These are phyloP conservation scores for Rubroshorea leprosula DNA, from an alignment of 345 rosid genomes.

Conservation along the genomic window DNA sequence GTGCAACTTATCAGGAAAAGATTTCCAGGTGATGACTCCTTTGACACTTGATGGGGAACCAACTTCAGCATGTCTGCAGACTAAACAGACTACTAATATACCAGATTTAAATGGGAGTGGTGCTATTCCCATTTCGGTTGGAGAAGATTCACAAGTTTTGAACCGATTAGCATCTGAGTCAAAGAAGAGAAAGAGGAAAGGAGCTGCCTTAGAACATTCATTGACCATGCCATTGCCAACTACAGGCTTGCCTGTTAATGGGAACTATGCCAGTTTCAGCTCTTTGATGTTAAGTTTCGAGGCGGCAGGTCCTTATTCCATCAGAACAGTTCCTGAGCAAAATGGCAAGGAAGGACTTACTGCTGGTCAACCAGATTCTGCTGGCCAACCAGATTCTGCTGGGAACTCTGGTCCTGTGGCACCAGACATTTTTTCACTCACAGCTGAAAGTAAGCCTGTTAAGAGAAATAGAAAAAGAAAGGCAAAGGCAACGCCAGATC, in stretches of 20 bases:
- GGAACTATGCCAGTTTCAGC: conserved; percentile 17
- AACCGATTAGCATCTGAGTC: conserved; percentile 17
- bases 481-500: too few species aligned
- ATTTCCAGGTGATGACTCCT: conserved; percentile 19
- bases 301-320: conserved; percentile 31
- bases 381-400: too few species aligned
- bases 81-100: conserved; percentile 29
- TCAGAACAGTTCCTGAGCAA: conserved; percentile 22
- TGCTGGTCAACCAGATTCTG: too few species aligned
- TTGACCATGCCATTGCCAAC: conserved; percentile 14
- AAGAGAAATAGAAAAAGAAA: too few species aligned
- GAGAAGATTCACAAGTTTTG: conserved; percentile 14
- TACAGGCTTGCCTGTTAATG: conserved; percentile 7
- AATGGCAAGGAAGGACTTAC: too few species aligned
- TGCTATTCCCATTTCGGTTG: conserved; percentile 8
- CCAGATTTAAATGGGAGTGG: conserved; percentile 55
- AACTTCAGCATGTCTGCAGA: conserved; percentile 10
- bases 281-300: conserved; percentile 34
- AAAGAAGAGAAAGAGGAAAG: conserved; percentile 26
- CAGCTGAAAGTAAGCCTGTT: conserved; percentile 17
- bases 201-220: conserved; percentile 14
- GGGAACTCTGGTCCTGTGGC: background rate
- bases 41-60: conserved; percentile 17
- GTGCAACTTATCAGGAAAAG: conserved; percentile 20
- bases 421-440: conserved; percentile 22